Conservation (phyloP, 2,329 filamentous ascomycete genomes). For the Colletotrichum lentis region DNA sequence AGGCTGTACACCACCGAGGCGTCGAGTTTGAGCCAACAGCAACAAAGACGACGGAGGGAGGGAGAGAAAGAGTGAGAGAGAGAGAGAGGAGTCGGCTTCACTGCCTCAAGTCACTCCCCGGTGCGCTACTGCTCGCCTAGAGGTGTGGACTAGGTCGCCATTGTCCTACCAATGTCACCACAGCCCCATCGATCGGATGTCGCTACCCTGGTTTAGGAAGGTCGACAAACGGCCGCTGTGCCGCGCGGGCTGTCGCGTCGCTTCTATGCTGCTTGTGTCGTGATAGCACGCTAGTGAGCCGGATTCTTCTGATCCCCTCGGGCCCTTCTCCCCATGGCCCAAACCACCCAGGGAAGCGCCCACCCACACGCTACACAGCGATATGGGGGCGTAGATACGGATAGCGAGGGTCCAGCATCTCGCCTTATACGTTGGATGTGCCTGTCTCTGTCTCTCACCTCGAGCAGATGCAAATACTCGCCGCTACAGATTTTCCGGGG, state of each 20-base stretch:
- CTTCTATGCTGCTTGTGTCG: conserved; percentile 28
- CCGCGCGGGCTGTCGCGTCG: conserved; percentile 21
- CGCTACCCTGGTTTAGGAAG: conserved; percentile 38
- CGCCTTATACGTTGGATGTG: not conserved
- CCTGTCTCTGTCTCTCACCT: not conserved
- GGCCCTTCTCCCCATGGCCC: conserved; percentile 9
- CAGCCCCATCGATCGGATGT: conserved; percentile 35
- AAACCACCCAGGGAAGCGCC: conserved; percentile 14
- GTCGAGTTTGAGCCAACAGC: conserved; percentile 8
- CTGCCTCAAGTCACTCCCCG: conserved; percentile 14
- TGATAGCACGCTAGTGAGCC: conserved; percentile 35
- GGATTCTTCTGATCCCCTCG: conserved; percentile 26
- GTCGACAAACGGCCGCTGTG: conserved; percentile 35
- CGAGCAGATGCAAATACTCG: not conserved
- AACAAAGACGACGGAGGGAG: too few species aligned
- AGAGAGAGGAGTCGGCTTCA: conserved; percentile 6
- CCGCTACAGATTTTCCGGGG: not conserved
- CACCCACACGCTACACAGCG: conserved; percentile 12
- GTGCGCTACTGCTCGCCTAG: not conserved
- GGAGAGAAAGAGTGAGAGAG: too few species aligned
- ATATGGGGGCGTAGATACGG: conserved; percentile 5
- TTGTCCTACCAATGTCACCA: conserved; percentile 29
- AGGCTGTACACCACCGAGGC: conserved; percentile 11
- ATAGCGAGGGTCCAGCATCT: not conserved
- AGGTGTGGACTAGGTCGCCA: conserved; percentile 22